Conservation (phyloP, 73 alveolate genomes). For the Blepharisma stoltei region DNA sequence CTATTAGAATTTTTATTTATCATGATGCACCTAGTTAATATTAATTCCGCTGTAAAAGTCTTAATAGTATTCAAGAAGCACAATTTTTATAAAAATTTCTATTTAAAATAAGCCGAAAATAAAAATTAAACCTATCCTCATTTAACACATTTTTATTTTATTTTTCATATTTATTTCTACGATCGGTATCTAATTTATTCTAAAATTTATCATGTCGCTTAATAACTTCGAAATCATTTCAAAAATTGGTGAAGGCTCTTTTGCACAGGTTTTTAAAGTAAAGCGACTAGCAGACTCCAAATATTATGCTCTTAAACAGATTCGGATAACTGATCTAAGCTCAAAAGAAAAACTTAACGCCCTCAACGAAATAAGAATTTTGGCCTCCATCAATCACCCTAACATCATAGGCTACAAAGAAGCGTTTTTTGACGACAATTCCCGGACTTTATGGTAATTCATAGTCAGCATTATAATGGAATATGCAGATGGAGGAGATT, state of each 20-base stretch:
- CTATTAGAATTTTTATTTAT: too few relatives aligned
- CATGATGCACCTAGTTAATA: too few relatives aligned
- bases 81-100: too few relatives aligned
- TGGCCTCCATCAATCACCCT: conserved; percentile 71
- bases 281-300: conserved; percentile 62
- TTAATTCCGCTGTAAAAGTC: too few relatives aligned
- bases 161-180: too few relatives aligned
- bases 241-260: conserved; percentile 77
- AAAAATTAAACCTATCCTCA: too few relatives aligned
- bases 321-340: conserved; percentile 63
- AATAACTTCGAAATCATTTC: not conserved
- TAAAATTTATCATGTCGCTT: too few relatives aligned
- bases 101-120: too few relatives aligned
- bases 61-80: too few relatives aligned
- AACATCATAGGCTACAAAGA: conserved; percentile 73
- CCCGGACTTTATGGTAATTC: not conserved
- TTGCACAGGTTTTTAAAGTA: conserved; percentile 72
- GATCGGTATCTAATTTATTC: too few relatives aligned
- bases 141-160: too few relatives aligned
- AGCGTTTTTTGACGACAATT: conserved; percentile 71
- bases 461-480: conserved; percentile 81
- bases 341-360: conserved; percentile 74
- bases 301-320: conserved; percentile 75
- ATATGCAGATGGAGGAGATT: conserved; percentile 81
- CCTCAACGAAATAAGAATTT: conserved; percentile 72